These are phyloP conservation scores for Saccharomycopsis javanensis DNA, from an alignment of 805 yeast genomes.

Conservation along the genomic window DNA sequence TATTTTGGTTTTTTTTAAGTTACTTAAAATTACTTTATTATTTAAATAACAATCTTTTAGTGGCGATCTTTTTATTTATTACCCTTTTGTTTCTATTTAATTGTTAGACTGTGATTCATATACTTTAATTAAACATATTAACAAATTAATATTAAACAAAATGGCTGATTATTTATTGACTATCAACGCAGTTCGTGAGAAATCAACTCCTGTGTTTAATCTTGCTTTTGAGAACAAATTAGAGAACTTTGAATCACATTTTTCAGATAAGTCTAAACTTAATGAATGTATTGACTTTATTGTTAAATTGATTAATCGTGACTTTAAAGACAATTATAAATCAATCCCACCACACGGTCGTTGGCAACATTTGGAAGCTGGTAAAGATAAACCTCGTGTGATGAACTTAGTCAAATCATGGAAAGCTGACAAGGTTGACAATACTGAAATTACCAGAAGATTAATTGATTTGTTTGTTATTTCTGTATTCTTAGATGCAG, in stretches of 20 bases:
- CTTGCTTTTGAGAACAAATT: conserved; percentile 31
- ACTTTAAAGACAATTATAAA: conserved; percentile 35
- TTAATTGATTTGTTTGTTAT: conserved; percentile 49
- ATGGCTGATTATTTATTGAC: conserved; percentile 32
- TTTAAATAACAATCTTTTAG: no score
- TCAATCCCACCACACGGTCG: conserved; percentile 59
- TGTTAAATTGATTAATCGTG: conserved; percentile 33
- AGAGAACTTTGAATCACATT: conserved; percentile 38
- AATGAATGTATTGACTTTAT: conserved; percentile 38
- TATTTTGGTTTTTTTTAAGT: no score
- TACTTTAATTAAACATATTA: not conserved
- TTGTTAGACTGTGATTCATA: no score
- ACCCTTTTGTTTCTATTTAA: no score
- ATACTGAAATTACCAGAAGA: conserved; percentile 40
- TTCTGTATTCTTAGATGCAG: conserved; percentile 57
- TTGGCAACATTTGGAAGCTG: conserved; percentile 55
- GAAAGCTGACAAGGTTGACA: conserved; percentile 24
- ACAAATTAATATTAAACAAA: not conserved
- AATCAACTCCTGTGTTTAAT: conserved; percentile 35
- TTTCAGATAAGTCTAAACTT: conserved; percentile 26
- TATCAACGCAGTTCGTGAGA: conserved; percentile 48
- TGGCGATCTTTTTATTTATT: no score
- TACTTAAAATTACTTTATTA: no score
- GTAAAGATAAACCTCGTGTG: conserved; percentile 35
- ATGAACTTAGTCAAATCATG: conserved; percentile 33